Percentiles rank a stretch among this genome's conserved stretches.
These are phyloP conservation scores for Nemania abortiva DNA, from an alignment of 2,329 filamentous ascomycete genomes.

Conservation along the genomic window DNA sequence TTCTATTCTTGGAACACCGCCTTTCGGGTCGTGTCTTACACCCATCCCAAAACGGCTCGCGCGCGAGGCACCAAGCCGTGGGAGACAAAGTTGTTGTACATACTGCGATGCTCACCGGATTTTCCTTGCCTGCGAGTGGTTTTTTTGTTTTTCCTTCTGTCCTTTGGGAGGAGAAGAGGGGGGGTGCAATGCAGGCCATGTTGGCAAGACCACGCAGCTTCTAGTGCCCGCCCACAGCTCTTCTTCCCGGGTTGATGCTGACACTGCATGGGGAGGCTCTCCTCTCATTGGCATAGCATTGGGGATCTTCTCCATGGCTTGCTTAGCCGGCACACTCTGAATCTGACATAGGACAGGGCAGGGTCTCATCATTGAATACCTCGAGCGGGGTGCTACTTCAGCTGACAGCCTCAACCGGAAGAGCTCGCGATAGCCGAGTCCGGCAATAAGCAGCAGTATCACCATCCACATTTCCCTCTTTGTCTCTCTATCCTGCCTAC, in stretches of 20 bases:
- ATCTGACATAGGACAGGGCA: constrained; percentile 42
- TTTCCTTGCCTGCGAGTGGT: constrained; percentile 20
- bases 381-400: constrained; percentile 45
- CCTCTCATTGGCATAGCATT: constrained; percentile 37
- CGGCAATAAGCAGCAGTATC: constrained; percentile 38
- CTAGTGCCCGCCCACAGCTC: constrained; percentile 28
- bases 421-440: constrained; percentile 39
- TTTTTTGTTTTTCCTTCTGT: background rate
- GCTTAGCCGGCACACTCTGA: constrained; percentile 40
- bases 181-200: constrained; percentile 33
- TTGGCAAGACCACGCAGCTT: constrained; percentile 32
- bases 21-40: constrained; percentile 31
- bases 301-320: constrained; percentile 41
- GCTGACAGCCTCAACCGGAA: constrained; percentile 45
- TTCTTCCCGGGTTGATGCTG: constrained; percentile 39
- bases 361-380: constrained; percentile 39
- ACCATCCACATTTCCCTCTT: constrained; percentile 21
- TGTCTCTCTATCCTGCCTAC: background rate
- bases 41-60: constrained; percentile 26
- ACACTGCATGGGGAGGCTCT: constrained; percentile 35
- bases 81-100: background rate
- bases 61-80: constrained; percentile 26
- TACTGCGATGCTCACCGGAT: constrained; percentile 16
- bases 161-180: background rate
- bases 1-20: constrained; percentile 40